These are phyloP conservation scores for Lachancea mirantina DNA, from an alignment of 805 yeast species.

Conservation along the genomic window DNA sequence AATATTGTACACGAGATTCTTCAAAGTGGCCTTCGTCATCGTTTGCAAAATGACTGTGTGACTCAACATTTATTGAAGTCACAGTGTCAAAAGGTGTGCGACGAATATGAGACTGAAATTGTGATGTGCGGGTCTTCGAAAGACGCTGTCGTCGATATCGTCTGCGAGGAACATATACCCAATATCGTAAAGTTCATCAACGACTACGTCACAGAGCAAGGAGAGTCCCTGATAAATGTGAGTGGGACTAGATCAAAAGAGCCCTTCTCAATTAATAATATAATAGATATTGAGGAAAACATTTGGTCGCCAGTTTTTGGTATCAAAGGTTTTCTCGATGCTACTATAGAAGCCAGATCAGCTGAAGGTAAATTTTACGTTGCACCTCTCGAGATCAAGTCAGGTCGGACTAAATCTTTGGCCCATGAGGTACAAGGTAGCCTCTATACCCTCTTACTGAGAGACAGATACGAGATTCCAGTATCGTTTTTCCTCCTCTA, in stretches of 20 bases:
- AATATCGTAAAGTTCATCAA: constrained; percentile 49
- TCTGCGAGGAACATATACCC: constrained; percentile 40
- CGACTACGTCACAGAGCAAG: constrained; percentile 35
- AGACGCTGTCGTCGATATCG: constrained; percentile 37
- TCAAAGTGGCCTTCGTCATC: constrained; percentile 39
- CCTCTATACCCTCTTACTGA: constrained; percentile 67
- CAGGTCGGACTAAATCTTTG: constrained; percentile 58
- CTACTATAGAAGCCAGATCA: constrained; percentile 59
- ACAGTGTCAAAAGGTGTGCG: constrained; percentile 36
- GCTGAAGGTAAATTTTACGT: constrained; percentile 41
- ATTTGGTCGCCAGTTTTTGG: constrained; percentile 92
- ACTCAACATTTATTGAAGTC: constrained; percentile 25
- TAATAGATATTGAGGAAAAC: constrained; percentile 82
- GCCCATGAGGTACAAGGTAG: constrained; percentile 83
- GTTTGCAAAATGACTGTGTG: constrained; percentile 20
- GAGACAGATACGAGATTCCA: constrained; percentile 71
- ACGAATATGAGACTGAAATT: constrained; percentile 42
- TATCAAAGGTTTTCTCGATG: constrained; percentile 82
- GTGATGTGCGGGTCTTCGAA: constrained; percentile 47
- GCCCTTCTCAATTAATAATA: constrained; percentile 48
- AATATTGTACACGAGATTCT: constrained; percentile 72
- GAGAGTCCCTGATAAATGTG: constrained; percentile 16
- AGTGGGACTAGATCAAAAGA: constrained; percentile 31
- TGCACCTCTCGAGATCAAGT: constrained; percentile 83
- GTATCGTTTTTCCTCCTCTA: constrained; percentile 60